Evolutionary conservation across 352 stramenopile species (phyloP).

Genomic region (Peronospora destructor): DNA sequence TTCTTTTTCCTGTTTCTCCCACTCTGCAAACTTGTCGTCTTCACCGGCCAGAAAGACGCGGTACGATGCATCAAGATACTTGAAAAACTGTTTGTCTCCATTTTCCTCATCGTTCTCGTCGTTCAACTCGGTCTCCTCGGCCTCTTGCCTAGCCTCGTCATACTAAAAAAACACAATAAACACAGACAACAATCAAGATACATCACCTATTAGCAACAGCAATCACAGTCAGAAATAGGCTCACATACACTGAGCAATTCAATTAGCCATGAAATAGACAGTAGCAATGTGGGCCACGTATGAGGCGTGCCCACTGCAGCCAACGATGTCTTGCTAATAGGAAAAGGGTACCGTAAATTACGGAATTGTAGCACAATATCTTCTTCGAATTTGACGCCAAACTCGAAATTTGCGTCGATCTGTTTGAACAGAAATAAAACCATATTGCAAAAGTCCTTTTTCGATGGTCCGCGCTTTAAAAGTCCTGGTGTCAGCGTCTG

Average conservation of each 20-base stretch:
- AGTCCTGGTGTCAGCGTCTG: slow-evolving; percentile 88
- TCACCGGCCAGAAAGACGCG: slow-evolving; percentile 90
- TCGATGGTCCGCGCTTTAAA: slow-evolving; percentile 88
- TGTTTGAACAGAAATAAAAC: slow-evolving; percentile 94
- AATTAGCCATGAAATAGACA: slow-evolving; percentile 94
- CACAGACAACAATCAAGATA: slow-evolving; percentile 4
- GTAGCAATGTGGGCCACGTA: slow-evolving; percentile 94
- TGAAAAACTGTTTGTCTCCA: slow-evolving; percentile 90
- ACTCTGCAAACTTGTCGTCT: slow-evolving; percentile 81
- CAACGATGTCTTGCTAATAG: slow-evolving; percentile 94
- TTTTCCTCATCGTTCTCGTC: slow-evolving; percentile 68
- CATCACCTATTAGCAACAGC: slow-evolving; percentile 2
- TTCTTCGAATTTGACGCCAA: slow-evolving; percentile 70
- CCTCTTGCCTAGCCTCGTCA: slow-evolving; percentile 63
- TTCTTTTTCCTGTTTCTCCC: slow-evolving; percentile 76
- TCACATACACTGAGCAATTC: slow-evolving; percentile 85
- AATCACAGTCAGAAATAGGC: not conserved
- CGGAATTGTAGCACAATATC: slow-evolving; percentile 67
- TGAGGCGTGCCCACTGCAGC: slow-evolving; percentile 91
- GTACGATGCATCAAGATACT: slow-evolving; percentile 91
- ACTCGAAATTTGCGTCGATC: slow-evolving; percentile 89
- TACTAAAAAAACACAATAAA: slow-evolving; percentile 46
- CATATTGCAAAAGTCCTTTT: slow-evolving; percentile 97
- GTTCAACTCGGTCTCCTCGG: slow-evolving; percentile 34
- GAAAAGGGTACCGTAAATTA: slow-evolving; percentile 90